phyloP scores from a whole-genome alignment of 2,329 filamentous ascomycete genomes.

The Diaporthe vexans region DNA sequence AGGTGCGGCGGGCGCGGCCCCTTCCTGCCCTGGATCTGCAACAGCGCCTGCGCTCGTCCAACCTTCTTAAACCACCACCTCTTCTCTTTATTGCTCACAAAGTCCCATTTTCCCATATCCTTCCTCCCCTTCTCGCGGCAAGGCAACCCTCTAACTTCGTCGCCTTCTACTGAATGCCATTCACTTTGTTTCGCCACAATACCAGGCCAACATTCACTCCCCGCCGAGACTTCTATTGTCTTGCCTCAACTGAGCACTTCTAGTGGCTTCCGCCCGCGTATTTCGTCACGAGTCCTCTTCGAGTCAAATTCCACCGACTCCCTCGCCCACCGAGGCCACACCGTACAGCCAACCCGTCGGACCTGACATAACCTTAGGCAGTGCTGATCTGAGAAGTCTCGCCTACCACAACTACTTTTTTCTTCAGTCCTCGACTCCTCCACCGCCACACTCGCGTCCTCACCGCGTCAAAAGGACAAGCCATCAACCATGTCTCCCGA shows the following conservation, averaged over 20 bases:
- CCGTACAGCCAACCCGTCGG: neutral
- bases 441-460: neutral
- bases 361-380: neutral
- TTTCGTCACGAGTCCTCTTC: constrained; percentile 18
- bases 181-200: constrained; percentile 4
- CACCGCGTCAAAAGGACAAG: neutral
- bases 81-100: constrained; percentile 6
- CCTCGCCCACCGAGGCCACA: constrained; percentile 7
- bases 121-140: neutral
- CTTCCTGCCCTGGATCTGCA: constrained; percentile 35
- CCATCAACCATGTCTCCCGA: constrained; percentile 55
- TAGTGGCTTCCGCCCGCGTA: constrained; percentile 13
- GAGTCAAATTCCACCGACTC: constrained; percentile 3
- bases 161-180: constrained; percentile 10
- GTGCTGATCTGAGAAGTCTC: neutral
- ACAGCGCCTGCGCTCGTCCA: constrained; percentile 19
- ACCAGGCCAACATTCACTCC: neutral
- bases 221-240: neutral
- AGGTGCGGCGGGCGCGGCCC: constrained; percentile 22
- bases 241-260: neutral
- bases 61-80: constrained; percentile 21
- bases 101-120: neutral
- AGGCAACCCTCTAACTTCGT: neutral
- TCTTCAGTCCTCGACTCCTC: neutral
- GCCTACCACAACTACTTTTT: neutral